Evolutionary conservation across 176 grass and related monocot genomes (phyloP).

Genomic region (Chloris gayana): DNA sequence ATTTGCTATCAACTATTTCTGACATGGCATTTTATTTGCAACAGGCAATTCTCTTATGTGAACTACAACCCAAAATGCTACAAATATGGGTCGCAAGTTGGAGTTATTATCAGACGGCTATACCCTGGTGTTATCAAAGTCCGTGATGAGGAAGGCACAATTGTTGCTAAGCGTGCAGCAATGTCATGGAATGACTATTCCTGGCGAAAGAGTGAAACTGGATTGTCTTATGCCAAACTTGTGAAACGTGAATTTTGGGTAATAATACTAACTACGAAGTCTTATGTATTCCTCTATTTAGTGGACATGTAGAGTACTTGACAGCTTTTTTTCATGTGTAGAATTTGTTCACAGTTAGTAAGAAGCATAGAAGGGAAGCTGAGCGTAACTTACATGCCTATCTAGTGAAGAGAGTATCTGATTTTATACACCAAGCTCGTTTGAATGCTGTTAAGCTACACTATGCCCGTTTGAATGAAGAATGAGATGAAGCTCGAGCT

Average conservation of each 20-base stretch:
- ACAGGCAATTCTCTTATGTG: not conserved
- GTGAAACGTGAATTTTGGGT: conserved; percentile 7
- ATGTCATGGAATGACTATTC: conserved; percentile 4
- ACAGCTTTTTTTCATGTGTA: not conserved
- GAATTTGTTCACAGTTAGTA: not conserved
- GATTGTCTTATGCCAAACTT: not conserved
- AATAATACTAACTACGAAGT: not conserved
- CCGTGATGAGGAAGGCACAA: not conserved
- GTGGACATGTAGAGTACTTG: not conserved
- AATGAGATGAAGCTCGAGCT: no score
- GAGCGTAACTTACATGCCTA: not conserved
- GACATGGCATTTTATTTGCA: not conserved
- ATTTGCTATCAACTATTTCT: not conserved
- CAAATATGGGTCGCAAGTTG: no score
- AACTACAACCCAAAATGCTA: not conserved
- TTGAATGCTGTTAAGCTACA: no score
- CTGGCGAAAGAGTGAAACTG: not conserved
- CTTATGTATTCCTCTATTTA: not conserved
- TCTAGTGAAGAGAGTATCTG: not conserved
- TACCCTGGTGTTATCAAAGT: no score
- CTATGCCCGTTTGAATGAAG: no score
- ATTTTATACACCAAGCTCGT: conserved; percentile 7
- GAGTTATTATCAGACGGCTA: no score
- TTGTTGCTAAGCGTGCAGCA: not conserved
- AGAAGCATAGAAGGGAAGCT: not conserved